These are phyloP conservation scores for Ceratobasidium sp. DNA, from an alignment of 1,284 basidiomycete species.

Conservation along the genomic window DNA sequence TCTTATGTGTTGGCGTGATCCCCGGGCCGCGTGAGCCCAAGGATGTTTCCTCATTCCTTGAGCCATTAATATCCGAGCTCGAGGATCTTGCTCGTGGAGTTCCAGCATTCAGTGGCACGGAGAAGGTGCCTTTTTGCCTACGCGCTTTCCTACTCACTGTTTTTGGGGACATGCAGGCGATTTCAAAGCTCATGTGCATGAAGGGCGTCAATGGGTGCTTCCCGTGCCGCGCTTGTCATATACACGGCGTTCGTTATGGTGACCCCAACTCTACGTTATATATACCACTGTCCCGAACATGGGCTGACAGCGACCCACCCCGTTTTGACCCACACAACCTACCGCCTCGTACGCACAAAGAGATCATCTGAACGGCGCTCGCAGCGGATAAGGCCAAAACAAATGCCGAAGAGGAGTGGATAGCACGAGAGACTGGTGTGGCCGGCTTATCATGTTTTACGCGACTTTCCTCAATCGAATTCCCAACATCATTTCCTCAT, in stretches of 20 bases:
- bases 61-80: slow-evolving; percentile 46
- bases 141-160: slow-evolving; percentile 35
- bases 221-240: slow-evolving; percentile 47
- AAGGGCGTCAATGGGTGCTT: slow-evolving; percentile 47
- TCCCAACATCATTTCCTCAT: slow-evolving; percentile 47
- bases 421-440: slow-evolving; percentile 34
- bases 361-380: slow-evolving; percentile 23
- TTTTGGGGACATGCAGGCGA: slow-evolving; percentile 48
- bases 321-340: too few relatives aligned
- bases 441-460: slow-evolving; percentile 36
- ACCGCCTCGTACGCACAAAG: slow-evolving; percentile 43
- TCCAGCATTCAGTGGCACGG: slow-evolving; percentile 9
- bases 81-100: slow-evolving; percentile 44
- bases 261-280: slow-evolving; percentile 30
- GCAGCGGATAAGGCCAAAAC: slow-evolving; percentile 14
- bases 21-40: slow-evolving; percentile 46
- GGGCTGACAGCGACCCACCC: neutral
- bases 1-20: slow-evolving; percentile 48
- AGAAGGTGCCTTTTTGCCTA: slow-evolving; percentile 21
- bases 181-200: slow-evolving; percentile 47
- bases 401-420: too few relatives aligned
- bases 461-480: slow-evolving; percentile 29
- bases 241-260: slow-evolving; percentile 16
- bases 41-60: slow-evolving; percentile 48
- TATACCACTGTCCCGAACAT: neutral